These are phyloP conservation scores for Zygosaccharomyces siamensis DNA, from an alignment of 805 yeast genomes.

Conservation along the genomic window DNA sequence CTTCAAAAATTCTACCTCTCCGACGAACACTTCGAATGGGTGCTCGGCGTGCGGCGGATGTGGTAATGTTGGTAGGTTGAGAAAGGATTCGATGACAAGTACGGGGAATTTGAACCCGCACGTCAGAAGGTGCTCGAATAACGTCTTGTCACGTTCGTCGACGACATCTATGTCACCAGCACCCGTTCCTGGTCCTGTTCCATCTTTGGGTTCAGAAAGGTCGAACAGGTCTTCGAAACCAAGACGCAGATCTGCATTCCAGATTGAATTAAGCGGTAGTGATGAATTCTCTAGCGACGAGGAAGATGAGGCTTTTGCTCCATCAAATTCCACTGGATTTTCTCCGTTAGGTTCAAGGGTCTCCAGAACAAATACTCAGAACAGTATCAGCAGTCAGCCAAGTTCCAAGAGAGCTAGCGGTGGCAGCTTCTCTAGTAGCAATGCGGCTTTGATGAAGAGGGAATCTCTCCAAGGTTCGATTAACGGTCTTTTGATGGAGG, in stretches of 20 bases:
- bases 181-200: neutral
- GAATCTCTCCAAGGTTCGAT: constrained; percentile 14
- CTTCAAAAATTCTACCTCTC: constrained; percentile 4
- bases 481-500: constrained; percentile 19
- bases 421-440: constrained; percentile 21
- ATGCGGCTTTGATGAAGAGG: constrained; percentile 13
- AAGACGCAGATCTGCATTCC: constrained; percentile 18
- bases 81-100: neutral
- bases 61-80: neutral
- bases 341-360: constrained; percentile 17
- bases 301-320: constrained; percentile 18
- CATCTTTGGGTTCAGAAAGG: neutral
- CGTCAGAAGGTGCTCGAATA: constrained; percentile 14
- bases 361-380: constrained; percentile 20
- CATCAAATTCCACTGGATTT: constrained; percentile 9
- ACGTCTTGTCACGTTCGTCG: constrained; percentile 22
- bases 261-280: constrained; percentile 29
- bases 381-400: constrained; percentile 15
- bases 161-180: constrained; percentile 6
- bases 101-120: neutral
- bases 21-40: neutral
- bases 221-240: neutral
- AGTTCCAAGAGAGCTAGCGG: constrained; percentile 6
- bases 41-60: neutral
- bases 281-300: constrained; percentile 27